These are phyloP conservation scores for Tolypocladium inflatum DNA, from an alignment of 2,329 filamentous ascomycete species.

Conservation along the genomic window DNA sequence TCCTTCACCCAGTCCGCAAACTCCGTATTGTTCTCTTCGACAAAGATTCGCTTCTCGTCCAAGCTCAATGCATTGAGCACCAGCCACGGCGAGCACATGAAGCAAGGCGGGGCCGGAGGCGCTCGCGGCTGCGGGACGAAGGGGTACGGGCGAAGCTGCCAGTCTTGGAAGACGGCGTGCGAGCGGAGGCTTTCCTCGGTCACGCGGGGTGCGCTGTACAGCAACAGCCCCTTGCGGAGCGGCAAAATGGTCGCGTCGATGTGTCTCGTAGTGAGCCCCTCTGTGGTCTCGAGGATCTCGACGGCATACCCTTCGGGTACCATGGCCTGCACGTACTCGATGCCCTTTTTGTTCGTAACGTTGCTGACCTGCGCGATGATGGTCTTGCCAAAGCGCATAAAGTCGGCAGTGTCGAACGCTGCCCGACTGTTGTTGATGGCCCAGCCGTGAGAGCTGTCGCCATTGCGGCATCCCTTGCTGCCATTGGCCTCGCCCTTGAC, in stretches of 20 bases:
- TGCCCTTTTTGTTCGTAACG: background rate
- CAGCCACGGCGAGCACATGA: slow-evolving; percentile 2
- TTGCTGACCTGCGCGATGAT: slow-evolving; percentile 1
- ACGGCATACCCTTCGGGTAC: background rate
- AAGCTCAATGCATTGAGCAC: slow-evolving; percentile 1
- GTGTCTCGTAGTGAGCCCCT: background rate
- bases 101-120: background rate
- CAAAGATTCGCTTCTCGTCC: background rate
- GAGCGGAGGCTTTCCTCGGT: background rate
- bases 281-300: background rate
- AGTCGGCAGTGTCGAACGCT: slow-evolving; percentile 2
- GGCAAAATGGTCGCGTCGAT: slow-evolving; percentile 1
- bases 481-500: background rate
- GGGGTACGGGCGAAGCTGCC: background rate
- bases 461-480: background rate
- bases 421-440: slow-evolving; percentile 1
- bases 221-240: background rate
- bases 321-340: background rate
- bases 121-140: background rate
- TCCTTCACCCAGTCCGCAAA: background rate
- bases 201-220: background rate
- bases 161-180: background rate
- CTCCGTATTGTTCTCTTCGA: background rate
- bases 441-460: background rate
- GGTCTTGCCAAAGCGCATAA: slow-evolving; percentile 2